Evolutionary conservation across 148 eudicot species (phyloP).

Genomic region (Chenopodium quinoa): DNA sequence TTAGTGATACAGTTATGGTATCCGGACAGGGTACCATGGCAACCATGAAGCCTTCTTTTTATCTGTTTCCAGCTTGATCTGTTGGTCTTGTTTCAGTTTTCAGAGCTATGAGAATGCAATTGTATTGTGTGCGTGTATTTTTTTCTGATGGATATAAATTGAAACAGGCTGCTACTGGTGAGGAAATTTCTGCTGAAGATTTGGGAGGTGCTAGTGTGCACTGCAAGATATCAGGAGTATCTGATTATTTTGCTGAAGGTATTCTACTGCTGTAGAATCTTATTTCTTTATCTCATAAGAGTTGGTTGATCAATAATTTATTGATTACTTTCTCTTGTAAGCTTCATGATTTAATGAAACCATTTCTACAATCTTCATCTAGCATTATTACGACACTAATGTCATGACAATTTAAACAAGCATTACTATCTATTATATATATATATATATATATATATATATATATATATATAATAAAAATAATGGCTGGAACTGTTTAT

Average conservation of each 20-base stretch:
- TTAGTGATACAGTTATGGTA: conserved; percentile 28
- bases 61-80: background rate
- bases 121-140: background rate
- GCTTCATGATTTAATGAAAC: background rate
- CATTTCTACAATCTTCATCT: background rate
- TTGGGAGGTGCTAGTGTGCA: conserved; percentile 97
- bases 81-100: background rate
- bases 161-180: conserved; percentile 98
- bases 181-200: conserved; percentile 97
- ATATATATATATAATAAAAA: background rate
- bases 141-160: conserved; percentile 23
- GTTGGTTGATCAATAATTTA: background rate
- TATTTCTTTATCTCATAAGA: background rate
- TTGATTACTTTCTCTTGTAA: background rate
- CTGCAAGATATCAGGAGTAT: conserved; percentile 94
- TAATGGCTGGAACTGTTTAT: background rate
- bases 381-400: background rate
- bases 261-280: background rate
- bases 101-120: background rate
- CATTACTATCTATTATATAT: background rate
- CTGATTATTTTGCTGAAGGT: conserved; percentile 97
- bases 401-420: conserved; percentile 2
- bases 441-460: too few species aligned
- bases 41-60: background rate
- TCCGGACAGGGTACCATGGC: background rate